These are phyloP conservation scores for Candida sp. DNA, from an alignment of 1,139 yeast species.

Conservation along the genomic window DNA sequence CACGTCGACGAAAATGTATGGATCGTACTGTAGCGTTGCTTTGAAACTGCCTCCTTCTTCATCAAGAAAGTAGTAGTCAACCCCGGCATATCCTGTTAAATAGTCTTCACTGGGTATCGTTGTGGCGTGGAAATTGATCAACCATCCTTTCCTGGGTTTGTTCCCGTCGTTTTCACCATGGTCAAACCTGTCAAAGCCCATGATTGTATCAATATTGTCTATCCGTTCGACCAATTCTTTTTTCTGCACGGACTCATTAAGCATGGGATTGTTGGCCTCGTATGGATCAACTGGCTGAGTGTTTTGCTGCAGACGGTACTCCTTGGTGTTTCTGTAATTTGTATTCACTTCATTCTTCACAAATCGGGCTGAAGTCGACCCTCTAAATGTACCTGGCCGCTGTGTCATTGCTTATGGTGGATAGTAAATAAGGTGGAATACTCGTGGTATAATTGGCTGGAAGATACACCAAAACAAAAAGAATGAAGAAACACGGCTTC, in stretches of 20 bases:
- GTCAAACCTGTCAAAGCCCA: constrained; percentile 86
- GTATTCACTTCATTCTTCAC: constrained; percentile 43
- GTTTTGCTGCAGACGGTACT: constrained; percentile 9
- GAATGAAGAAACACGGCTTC: not conserved
- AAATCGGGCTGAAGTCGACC: constrained; percentile 59
- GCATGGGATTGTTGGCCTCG: constrained; percentile 42
- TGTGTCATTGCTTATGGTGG: constrained; percentile 7
- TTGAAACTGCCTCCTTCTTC: constrained; percentile 98
- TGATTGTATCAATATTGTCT: constrained; percentile 69
- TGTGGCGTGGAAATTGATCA: constrained; percentile 83
- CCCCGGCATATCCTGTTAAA: constrained; percentile 77
- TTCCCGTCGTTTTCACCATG: constrained; percentile 55
- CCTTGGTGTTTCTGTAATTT: constrained; percentile 12
- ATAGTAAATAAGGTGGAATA: not conserved
- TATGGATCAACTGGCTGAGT: constrained; percentile 24
- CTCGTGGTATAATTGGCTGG: not conserved
- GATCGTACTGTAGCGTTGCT: constrained; percentile 81
- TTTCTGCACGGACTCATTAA: constrained; percentile 40
- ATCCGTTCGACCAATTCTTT: constrained; percentile 53
- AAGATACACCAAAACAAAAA: not conserved
- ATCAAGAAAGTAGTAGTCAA: constrained; percentile 94
- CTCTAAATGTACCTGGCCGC: constrained; percentile 31
- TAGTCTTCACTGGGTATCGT: constrained; percentile 60
- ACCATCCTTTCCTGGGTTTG: constrained; percentile 81
- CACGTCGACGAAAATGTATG: constrained; percentile 83